A percentile compares a stretch with the other conserved stretches of the same genome.
These are phyloP conservation scores for Aquanectria penicillioides DNA, from an alignment of 2,329 filamentous ascomycete species.

Conservation along the genomic window DNA sequence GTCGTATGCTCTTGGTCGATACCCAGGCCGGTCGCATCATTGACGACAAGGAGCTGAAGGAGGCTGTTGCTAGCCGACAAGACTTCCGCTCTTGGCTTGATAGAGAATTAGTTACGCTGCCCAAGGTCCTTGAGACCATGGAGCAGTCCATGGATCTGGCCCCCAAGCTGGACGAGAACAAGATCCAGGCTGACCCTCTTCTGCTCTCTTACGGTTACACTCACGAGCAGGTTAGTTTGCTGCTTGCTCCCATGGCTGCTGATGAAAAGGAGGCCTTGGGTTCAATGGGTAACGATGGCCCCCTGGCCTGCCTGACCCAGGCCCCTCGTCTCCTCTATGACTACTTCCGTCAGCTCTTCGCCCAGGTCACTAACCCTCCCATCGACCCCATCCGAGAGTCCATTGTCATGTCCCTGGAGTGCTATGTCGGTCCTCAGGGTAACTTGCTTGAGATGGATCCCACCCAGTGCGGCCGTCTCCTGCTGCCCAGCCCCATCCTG, in stretches of 20 bases:
- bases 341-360: constrained; percentile 98
- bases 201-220: constrained; percentile 93
- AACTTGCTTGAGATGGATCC: constrained; percentile 95
- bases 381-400: constrained; percentile 98
- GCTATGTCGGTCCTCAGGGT: constrained; percentile 94
- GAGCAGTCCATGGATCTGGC: constrained; percentile 71
- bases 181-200: constrained; percentile 84
- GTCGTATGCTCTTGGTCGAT: constrained; percentile 95
- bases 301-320: constrained; percentile 89
- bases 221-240: constrained; percentile 90
- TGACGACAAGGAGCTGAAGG: constrained; percentile 91
- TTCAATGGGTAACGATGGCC: constrained; percentile 98
- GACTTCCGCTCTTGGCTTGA: constrained; percentile 93
- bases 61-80: constrained; percentile 83
- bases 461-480: constrained; percentile 85
- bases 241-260: constrained; percentile 94
- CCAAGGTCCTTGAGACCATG: constrained; percentile 74
- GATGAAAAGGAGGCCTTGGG: constrained; percentile 97
- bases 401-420: constrained; percentile 97
- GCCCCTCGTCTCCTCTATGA: constrained; percentile 91
- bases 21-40: constrained; percentile 91
- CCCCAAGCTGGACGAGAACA: constrained; percentile 72
- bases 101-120: constrained; percentile 83
- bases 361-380: constrained; percentile 96
- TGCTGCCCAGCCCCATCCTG: constrained; percentile 88